Conservation (phyloP, 371 early-diverging fungal species). For the Syncephalastrum monosporum region DNA sequence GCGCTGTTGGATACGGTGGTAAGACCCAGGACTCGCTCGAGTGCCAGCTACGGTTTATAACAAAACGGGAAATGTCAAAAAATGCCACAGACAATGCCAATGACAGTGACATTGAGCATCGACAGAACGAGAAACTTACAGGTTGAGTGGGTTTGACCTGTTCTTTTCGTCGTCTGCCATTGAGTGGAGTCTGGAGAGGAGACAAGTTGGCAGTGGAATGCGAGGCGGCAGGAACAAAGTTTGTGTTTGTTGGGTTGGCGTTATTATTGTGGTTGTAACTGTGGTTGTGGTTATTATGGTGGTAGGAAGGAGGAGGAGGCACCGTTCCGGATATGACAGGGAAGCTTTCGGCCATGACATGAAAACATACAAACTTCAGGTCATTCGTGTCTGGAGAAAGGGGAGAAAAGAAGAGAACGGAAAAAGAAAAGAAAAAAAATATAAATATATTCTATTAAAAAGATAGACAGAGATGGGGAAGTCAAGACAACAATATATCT, state of each 20-base stretch:
- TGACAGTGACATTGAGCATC: neutral
- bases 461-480: too few relatives aligned
- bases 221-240: slow-evolving; percentile 7
- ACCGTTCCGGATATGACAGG: slow-evolving; percentile 51
- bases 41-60: slow-evolving; percentile 46
- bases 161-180: slow-evolving; percentile 24
- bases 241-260: slow-evolving; percentile 11
- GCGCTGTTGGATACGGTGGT: slow-evolving; percentile 58
- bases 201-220: neutral
- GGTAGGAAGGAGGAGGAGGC: slow-evolving; percentile 31
- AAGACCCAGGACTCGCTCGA: slow-evolving; percentile 65
- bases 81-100: neutral
- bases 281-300: slow-evolving; percentile 23
- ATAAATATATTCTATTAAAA: too few relatives aligned
- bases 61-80: slow-evolving; percentile 2
- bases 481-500: too few relatives aligned
- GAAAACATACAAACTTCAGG: slow-evolving; percentile 6
- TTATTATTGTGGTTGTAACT: neutral
- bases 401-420: neutral
- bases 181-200: too few relatives aligned
- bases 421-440: too few relatives aligned
- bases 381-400: slow-evolving; percentile 6
- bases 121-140: neutral
- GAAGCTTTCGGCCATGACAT: slow-evolving; percentile 38
- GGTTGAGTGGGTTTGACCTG: neutral